phyloP scores from a whole-genome alignment of 345 rosid genomes.

The Eucalyptus coolabah region DNA sequence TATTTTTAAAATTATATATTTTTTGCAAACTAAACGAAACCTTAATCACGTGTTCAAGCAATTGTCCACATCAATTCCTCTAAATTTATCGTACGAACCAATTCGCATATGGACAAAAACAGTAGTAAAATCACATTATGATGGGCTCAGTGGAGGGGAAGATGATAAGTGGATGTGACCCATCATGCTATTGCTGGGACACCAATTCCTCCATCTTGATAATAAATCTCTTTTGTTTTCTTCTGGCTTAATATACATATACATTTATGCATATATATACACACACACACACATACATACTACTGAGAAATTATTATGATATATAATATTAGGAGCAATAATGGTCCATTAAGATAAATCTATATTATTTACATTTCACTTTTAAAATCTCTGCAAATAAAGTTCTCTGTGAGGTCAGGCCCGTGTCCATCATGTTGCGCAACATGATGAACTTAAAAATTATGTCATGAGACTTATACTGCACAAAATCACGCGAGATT shows the following conservation, averaged over 20 bases:
- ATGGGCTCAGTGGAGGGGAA: not conserved
- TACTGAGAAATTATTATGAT: not conserved
- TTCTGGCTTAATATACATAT: not conserved
- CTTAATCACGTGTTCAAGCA: not conserved
- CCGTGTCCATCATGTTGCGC: not conserved
- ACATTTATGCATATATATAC: accelerated
- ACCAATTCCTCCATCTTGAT: not conserved
- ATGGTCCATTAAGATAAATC: not conserved
- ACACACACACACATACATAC: no score
- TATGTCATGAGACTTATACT: not conserved
- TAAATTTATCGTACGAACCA: not conserved
- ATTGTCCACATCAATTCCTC: not conserved
- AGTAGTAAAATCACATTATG: not conserved
- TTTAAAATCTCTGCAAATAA: not conserved
- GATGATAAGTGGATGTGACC: not conserved
- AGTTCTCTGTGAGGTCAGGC: not conserved
- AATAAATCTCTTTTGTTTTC: not conserved
- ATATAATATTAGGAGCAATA: not conserved
- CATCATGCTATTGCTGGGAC: not conserved
- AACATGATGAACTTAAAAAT: not conserved
- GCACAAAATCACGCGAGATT: not conserved
- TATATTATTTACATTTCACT: not conserved
- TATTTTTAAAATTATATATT: no score
- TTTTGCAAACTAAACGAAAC: no score
- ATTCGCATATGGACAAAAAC: not conserved